A percentile compares a stretch with the other conserved stretches of the same genome.
Conservation (phyloP, 1,284 basidiomycete species). For the Agroathelia rolfsii region DNA sequence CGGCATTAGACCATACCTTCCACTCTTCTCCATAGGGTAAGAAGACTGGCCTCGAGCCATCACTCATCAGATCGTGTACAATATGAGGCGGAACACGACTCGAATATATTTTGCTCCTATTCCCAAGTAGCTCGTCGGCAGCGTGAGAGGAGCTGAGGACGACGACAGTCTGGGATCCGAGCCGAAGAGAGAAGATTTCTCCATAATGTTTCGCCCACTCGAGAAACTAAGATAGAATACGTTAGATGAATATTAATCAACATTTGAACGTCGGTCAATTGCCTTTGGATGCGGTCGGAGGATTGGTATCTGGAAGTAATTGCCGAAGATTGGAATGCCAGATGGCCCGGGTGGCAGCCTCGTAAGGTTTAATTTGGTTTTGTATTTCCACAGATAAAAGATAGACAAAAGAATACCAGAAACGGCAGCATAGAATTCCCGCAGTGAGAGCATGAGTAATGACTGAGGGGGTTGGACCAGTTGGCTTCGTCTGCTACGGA, state of each 20-base stretch:
- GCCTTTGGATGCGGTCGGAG: slow-evolving; percentile 14
- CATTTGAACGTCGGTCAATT: no score
- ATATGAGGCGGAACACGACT: slow-evolving; percentile 18
- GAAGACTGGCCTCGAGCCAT: slow-evolving; percentile 19
- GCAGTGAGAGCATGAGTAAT: no score
- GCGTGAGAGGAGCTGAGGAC: slow-evolving; percentile 24
- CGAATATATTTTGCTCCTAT: slow-evolving; percentile 20
- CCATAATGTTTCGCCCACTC: slow-evolving; percentile 23
- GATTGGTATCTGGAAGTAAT: slow-evolving; percentile 13
- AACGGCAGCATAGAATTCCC: no score
- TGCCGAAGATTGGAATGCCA: slow-evolving; percentile 15
- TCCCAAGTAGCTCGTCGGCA: slow-evolving; percentile 22
- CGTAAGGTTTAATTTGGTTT: no score
- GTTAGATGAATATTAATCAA: no score
- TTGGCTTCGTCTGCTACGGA: no score
- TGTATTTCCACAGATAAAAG: no score
- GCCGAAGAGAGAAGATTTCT: slow-evolving; percentile 16
- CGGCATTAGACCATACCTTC: slow-evolving; percentile 14
- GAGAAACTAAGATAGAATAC: slow-evolving; percentile 12
- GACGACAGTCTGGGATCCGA: slow-evolving; percentile 21
- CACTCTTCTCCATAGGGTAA: slow-evolving; percentile 20
- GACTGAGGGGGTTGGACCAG: no score
- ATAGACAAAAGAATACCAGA: no score
- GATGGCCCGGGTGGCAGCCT: slow-evolving; percentile 14
- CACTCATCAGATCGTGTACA: slow-evolving; percentile 21